Conservation (phyloP, 2,329 filamentous ascomycete genomes). For the Pseudogymnoascus sp. region DNA sequence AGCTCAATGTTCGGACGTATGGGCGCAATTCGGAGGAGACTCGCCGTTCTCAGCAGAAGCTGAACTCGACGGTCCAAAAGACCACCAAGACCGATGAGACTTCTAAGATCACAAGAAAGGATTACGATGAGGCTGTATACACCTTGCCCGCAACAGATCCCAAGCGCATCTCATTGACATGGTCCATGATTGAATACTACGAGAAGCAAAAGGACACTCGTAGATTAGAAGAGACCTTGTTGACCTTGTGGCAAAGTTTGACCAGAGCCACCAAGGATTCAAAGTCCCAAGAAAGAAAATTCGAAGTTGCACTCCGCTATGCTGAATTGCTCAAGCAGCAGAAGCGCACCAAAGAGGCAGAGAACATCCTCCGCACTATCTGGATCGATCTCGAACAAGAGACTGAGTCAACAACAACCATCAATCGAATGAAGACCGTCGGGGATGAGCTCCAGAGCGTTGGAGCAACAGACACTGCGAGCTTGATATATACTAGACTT, state of each 20-base stretch:
- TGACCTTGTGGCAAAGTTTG: constrained; percentile 17
- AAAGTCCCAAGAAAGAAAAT: constrained; percentile 15
- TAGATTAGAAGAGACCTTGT: constrained; percentile 16
- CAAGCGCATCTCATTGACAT: constrained; percentile 16
- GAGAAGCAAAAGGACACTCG: constrained; percentile 15
- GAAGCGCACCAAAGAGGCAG: constrained; percentile 15
- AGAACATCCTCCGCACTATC: constrained; percentile 14
- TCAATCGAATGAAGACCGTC: constrained; percentile 12
- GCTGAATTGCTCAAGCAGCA: constrained; percentile 16
- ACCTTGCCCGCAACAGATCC: constrained; percentile 12
- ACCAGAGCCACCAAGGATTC: constrained; percentile 12
- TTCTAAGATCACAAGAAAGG: constrained; percentile 10
- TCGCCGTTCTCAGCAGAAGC: constrained; percentile 10
- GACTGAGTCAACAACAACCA: constrained; percentile 12
- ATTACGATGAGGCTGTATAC: constrained; percentile 15
- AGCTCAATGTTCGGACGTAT: constrained; percentile 15
- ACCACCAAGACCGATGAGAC: constrained; percentile 11
- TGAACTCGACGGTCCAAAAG: constrained; percentile 11
- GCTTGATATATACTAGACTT: constrained; percentile 11
- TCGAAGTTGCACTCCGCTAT: constrained; percentile 18
- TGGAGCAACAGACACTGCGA: neutral
- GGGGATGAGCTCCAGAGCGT: constrained; percentile 11
- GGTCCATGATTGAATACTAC: constrained; percentile 18
- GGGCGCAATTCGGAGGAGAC: constrained; percentile 15
- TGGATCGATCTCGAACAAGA: constrained; percentile 16